Base-by-base conservation (phyloP, 140 eudicot species). In the Cichorium intybus region DNA sequence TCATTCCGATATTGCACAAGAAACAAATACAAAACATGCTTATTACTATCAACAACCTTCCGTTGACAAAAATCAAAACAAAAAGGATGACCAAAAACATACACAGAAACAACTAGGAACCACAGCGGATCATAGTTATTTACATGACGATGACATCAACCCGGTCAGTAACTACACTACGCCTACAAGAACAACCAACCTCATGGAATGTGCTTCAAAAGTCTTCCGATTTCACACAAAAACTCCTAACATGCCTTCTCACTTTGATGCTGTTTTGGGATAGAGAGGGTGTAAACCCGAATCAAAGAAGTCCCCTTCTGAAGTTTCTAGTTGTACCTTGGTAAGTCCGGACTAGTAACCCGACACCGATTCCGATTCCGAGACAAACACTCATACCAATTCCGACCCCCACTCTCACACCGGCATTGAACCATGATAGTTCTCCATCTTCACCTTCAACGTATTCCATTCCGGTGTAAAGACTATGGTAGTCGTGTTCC, bases 371-470 rank as follows among this genome's bases (percentile, higher is more conserved):
- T 20, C 96, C 90, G 5, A 88, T 53, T 16, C 96, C 96, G 39
- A 88, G 81, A 43, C 95, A 88, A 9, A 85, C 73, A 0, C 90
- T 73, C 58, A 88, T 64, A 58, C 96, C 95, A 34, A 88, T 82
- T 56, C 96, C 96, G 14, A 90, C 94, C 2, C 97, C 97, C 6
- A 90, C 96, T 77, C 97, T 78, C 54, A 90, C 96, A 16, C 93
- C 95, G 3, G 91, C 88, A 4, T 84, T 89, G 74, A 89, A 89
- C 95, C 95, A 89, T 29, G 96, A 78, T 43, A 88, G 26, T 18
- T 88, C 96, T 17, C 85, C 90, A 6, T 88, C 96, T 73, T 85
- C 95, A 31, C 85, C 87, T 72, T 85, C 96, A 6, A 70, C 10
- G 39, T 84, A 80, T 34, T 89, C 95, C 77, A 61, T 51, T 15